Conservation (phyloP, 1,284 basidiomycete species). For the Violaceomyces palustris region DNA sequence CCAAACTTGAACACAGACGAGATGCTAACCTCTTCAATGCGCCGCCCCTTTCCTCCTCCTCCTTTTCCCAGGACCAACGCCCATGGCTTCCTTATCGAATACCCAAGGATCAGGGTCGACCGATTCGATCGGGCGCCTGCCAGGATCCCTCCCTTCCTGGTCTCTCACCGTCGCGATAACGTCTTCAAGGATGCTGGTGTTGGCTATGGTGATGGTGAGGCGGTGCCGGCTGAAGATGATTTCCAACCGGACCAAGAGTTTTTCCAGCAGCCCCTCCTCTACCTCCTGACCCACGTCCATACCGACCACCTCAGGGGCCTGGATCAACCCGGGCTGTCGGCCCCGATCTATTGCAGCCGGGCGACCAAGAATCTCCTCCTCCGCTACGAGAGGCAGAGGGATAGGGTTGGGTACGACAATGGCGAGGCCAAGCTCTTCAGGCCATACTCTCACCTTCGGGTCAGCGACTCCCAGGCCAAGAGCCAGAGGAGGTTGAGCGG, state of each 20-base stretch:
- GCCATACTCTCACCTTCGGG: constrained; percentile 27
- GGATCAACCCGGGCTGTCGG: constrained; percentile 20
- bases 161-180: constrained; percentile 15
- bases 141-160: constrained; percentile 18
- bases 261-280: constrained; percentile 29
- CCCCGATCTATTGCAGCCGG: constrained; percentile 37
- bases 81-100: constrained; percentile 39
- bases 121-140: constrained; percentile 26
- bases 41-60: no score
- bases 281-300: constrained; percentile 47
- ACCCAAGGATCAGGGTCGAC: constrained; percentile 43
- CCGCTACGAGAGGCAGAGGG: constrained; percentile 30
- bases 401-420: constrained; percentile 19
- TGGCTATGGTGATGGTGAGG: background rate
- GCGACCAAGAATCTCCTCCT: constrained; percentile 38
- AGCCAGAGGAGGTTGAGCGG: constrained; percentile 14
- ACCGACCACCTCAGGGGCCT: constrained; percentile 47
- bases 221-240: constrained; percentile 1
- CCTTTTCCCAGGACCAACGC: constrained; percentile 34
- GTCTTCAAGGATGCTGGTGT: no score
- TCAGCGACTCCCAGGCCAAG: constrained; percentile 18
- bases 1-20: no score
- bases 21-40: no score
- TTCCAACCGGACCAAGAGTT: constrained; percentile 18
- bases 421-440: constrained; percentile 14